Evolutionary conservation across 1,284 basidiomycete species (phyloP).

Genomic region (Thecaphora frezii): DNA sequence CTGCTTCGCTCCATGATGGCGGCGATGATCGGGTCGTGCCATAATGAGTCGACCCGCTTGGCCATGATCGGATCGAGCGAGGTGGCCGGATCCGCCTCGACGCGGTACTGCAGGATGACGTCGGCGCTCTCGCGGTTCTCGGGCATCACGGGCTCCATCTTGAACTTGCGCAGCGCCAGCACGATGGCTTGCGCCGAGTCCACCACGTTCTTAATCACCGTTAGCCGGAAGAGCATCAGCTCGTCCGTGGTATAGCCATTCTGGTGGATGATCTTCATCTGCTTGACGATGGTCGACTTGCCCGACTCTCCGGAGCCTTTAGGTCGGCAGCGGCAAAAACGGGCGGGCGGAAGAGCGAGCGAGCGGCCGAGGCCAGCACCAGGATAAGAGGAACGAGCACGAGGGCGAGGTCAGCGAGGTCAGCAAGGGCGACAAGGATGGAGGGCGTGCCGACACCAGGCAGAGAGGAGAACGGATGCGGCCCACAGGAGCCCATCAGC

Average conservation of each 20-base stretch:
- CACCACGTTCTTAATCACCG: slow-evolving; percentile 64
- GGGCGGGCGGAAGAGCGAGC: too few species aligned
- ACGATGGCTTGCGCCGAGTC: slow-evolving; percentile 82
- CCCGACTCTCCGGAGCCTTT: slow-evolving; percentile 79
- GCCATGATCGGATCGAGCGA: slow-evolving; percentile 64
- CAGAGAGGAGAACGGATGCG: too few species aligned
- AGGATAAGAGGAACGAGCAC: background rate
- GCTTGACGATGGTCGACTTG: slow-evolving; percentile 94
- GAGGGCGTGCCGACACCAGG: too few species aligned
- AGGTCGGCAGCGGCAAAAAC: too few species aligned
- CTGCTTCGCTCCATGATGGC: slow-evolving; percentile 80
- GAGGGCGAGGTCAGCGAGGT: background rate
- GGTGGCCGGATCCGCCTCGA: slow-evolving; percentile 54
- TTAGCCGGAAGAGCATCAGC: slow-evolving; percentile 74
- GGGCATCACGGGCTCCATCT: slow-evolving; percentile 76
- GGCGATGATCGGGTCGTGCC: slow-evolving; percentile 87
- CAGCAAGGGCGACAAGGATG: background rate
- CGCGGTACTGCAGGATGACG: slow-evolving; percentile 60
- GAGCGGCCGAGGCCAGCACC: too few species aligned
- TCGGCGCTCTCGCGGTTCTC: slow-evolving; percentile 69
- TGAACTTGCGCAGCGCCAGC: slow-evolving; percentile 84
- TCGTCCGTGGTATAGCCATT: slow-evolving; percentile 84
- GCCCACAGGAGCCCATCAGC: too few species aligned
- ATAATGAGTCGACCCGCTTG: slow-evolving; percentile 76
- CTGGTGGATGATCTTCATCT: slow-evolving; percentile 99